phyloP scores from a whole-genome alignment of 2,329 filamentous ascomycete genomes.

The Magnaporthiopsis poae region DNA sequence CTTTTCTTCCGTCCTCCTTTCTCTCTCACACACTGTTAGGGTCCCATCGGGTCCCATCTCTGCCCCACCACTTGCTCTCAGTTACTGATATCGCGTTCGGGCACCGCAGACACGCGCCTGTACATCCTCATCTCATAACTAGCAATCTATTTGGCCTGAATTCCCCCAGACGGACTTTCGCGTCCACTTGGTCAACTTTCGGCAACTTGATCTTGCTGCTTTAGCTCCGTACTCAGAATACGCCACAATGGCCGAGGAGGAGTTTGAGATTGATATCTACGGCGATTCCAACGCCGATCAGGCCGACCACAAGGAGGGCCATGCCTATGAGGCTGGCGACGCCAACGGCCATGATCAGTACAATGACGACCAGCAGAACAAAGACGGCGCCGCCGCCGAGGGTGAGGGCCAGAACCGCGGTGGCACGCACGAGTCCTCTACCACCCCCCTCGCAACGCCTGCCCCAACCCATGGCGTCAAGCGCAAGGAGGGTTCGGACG shows the following conservation, averaged over 20 bases:
- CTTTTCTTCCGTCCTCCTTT: conserved; percentile 12
- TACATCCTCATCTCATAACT: conserved; percentile 11
- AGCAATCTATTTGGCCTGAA: conserved; percentile 3
- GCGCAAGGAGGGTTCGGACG: conserved; percentile 50
- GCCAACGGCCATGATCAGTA: conserved; percentile 21
- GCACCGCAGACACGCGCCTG: conserved; percentile 13
- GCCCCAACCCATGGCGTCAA: conserved; percentile 47
- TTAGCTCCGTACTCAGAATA: background rate
- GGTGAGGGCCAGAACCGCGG: conserved; percentile 24
- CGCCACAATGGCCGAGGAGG: conserved; percentile 54
- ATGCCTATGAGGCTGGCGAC: conserved; percentile 24
- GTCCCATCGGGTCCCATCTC: too few species aligned
- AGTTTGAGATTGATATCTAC: conserved; percentile 66
- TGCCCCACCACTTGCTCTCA: conserved; percentile 7
- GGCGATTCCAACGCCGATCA: conserved; percentile 46
- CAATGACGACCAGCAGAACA: conserved; percentile 27
- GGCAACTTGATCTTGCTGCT: conserved; percentile 5
- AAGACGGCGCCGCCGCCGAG: conserved; percentile 26
- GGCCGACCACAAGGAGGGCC: conserved; percentile 27
- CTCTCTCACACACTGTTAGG: background rate
- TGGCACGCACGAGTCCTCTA: conserved; percentile 16
- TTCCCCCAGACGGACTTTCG: background rate
- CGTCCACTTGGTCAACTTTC: background rate
- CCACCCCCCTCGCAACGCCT: conserved; percentile 17
- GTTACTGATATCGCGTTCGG: conserved; percentile 15